Evolutionary conservation across 352 stramenopile species (phyloP), one percentile per base, ranked within the genome.

Genomic region (Globisporangium paddicum): DNA sequence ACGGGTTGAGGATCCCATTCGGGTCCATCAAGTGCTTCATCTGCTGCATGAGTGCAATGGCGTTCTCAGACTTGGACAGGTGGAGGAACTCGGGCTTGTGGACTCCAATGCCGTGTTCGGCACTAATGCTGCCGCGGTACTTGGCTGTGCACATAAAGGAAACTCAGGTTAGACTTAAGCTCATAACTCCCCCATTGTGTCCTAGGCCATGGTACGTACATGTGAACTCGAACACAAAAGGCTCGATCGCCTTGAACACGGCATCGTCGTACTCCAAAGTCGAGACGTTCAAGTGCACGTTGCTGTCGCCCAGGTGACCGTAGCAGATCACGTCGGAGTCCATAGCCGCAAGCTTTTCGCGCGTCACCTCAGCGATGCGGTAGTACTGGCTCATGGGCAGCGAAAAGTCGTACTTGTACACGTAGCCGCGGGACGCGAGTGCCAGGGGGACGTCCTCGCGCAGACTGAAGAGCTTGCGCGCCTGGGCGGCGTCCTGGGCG

Each of bases 371-470:
- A 0, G 87, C 85, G 41, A 98, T 88, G 42, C 86, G 78, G 66
- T 98, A 90, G 69, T 98, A 98, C 34, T 96, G 69, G 30, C 74
- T 55, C 30, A 98, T 89, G 0, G 94, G 89, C 21, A 99, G 63
- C 13, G 88, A 98, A 7, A 99, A 71, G 68, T 99, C 97, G 75
- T 98, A 99, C 80, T 99, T 99, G 77, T 98, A 98, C 47, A 97
- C 89, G 66, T 94, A 97, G 19, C 96, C 97, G 19, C 66, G 72
- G 34, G 66, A 62, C 42, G 72, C 86, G 21, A 98, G 79, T 11
- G 90, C 81, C 19, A 98, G 74, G 34, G 96, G 90, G 48, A 98
- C 93, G 46, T 93, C 87, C 72, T 99, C 97, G 34, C 96, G 85
- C 34, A 99, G 83, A 38, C 77, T 82, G 83, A 98, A 99, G 55